Evolutionary conservation across 345 rosid genomes (phyloP), one percentile per base, ranked within the genome.

Genomic region (Brassica rapa): DNA sequence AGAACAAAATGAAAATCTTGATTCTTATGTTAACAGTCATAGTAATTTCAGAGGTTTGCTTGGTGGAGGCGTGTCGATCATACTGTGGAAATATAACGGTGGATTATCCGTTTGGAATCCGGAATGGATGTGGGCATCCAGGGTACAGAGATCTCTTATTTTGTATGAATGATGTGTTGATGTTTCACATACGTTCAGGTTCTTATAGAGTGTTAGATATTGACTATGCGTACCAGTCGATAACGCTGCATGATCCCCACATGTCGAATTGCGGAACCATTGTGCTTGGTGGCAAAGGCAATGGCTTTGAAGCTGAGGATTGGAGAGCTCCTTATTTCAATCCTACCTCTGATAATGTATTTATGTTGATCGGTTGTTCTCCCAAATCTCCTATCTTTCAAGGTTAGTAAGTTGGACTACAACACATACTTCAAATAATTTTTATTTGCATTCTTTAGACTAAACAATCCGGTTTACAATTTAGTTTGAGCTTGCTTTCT

Each of bases 111-210:
- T 94, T 94, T 71, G 82, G 94, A 0, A 80, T 94, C 57, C 85
- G 77, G 43, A 71, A 78, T 14, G 98, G 98, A 33, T 94, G 98
- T 73, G 98, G 99, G 41, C 97, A 95, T 78, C 97, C 96, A 6
- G 97, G 94, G 2, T 93, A 86, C 73, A 80, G 89, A 55, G 97
- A 93, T 82, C 89, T 94, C 32, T 77, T 93, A 39, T 94, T 91
- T 64, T 95, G 97, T 86, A 85, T 93, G 71, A 91, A 91, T 33
- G 91, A 91, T 74, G 87, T 91, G 11, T 71, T 93, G 57, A 95
- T 95, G 98, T 88, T 93, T 73, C 98, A 92, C 80, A 89, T 94
- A 15, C 75, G 83, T 65, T 92, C 97, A 19, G 97, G 97, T 19
- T 92, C 97, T 0, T 92, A 94, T 86, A 87, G 92, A 4, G 97